Base-by-base conservation (phyloP, 768 basidiomycete species). In the Paxillus involutus region DNA sequence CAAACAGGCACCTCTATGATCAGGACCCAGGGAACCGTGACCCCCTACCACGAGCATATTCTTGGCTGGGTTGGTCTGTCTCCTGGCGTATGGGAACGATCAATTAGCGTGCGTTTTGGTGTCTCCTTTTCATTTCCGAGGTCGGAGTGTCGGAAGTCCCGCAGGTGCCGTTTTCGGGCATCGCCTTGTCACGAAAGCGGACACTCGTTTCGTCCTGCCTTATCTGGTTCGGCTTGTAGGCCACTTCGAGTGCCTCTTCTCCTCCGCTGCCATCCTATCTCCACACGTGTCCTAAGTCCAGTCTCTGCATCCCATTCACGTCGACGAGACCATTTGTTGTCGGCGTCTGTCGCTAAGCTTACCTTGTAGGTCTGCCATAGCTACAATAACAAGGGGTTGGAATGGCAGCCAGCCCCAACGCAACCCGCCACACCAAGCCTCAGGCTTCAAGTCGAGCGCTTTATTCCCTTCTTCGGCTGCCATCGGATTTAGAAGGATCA, bases 151-250 rank as follows among this genome's bases (percentile, higher is more conserved):
- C 42, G 46, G 56, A 52, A 55, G 59, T 62, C 59, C 51, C 46
- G 46, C 42, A 39, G 45, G 19, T 2, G 7, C 51, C 24, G 9
- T 12, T 44, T 69, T 66, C 17, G 61, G 56, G 16, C 32, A 2
- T 14, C 51, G 29, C 55, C 33, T 67, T 67, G 55, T 67, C 9
- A 55, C 54, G 3, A 26, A 56, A 47, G 35, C 0, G 47, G 65
- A 6, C 0, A 1, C 1, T 53, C 41, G 49, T 53, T 67, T 67
- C 26, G 44, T 1, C 0, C 3, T 47, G 1, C 64, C 47, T 2
- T 17, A 46, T 63, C 26, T 29, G 60, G 63, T 2, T 24, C 5
- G 8, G 30, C 44, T 64, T 29, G 43, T 55, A 16, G 50, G 55
- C 48, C 33, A 19, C 24, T 45, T 9, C 45, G n/a, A 14, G 6